Percentiles rank a stretch among this genome's conserved stretches.
These are phyloP conservation scores for Protomyces inouyei DNA, from an alignment of 1,139 yeast species.

Conservation along the genomic window DNA sequence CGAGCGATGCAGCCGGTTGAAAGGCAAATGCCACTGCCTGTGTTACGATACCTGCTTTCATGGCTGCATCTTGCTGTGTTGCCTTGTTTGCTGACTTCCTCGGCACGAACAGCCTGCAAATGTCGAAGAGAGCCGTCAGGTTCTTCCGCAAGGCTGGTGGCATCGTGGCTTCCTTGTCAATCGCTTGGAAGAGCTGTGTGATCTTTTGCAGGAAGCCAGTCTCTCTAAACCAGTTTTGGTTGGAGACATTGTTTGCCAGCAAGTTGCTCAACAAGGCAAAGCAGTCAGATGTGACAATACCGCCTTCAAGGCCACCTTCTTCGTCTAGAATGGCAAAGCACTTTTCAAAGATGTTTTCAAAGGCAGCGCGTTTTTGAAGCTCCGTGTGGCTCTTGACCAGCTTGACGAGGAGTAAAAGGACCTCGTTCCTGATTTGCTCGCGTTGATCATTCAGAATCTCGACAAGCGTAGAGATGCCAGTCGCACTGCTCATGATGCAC, in stretches of 20 bases:
- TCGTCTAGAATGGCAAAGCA: slow-evolving; percentile 70
- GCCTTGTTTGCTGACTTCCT: neutral
- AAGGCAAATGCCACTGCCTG: slow-evolving; percentile 20
- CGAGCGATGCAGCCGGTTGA: slow-evolving; percentile 1
- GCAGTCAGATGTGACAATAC: slow-evolving; percentile 77
- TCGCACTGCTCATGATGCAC: slow-evolving; percentile 64
- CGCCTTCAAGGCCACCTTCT: slow-evolving; percentile 88
- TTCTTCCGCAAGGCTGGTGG: neutral
- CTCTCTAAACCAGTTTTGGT: slow-evolving; percentile 83
- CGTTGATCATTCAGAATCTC: slow-evolving; percentile 61
- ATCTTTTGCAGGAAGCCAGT: slow-evolving; percentile 70
- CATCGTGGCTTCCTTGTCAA: slow-evolving; percentile 14
- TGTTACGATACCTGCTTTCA: slow-evolving; percentile 18
- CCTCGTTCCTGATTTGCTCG: slow-evolving; percentile 60
- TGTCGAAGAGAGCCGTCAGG: neutral
- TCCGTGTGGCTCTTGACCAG: slow-evolving; percentile 77
- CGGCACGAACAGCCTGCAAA: slow-evolving; percentile 16
- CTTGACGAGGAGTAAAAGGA: slow-evolving; percentile 67
- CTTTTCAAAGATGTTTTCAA: slow-evolving; percentile 84
- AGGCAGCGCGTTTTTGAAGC: slow-evolving; percentile 88
- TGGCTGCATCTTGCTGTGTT: slow-evolving; percentile 18
- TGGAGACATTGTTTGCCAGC: slow-evolving; percentile 76
- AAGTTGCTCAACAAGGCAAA: slow-evolving; percentile 67
- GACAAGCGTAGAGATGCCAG: slow-evolving; percentile 74
- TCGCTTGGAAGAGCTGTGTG: slow-evolving; percentile 50